These are phyloP conservation scores for Colletotrichum truncatum DNA, from an alignment of 2,329 filamentous ascomycete genomes.

Conservation along the genomic window DNA sequence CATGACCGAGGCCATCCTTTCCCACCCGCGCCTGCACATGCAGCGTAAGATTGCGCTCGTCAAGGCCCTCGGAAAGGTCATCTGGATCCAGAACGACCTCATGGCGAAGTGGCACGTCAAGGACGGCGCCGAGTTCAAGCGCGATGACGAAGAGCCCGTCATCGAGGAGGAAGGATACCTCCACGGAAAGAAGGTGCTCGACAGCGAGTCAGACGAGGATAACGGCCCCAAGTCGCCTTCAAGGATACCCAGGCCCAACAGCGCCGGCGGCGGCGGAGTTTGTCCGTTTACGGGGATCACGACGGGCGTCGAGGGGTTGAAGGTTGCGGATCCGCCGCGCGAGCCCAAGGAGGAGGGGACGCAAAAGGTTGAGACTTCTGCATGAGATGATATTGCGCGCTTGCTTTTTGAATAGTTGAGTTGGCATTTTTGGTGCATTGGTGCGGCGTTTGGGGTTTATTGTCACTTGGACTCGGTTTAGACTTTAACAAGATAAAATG, in stretches of 20 bases:
- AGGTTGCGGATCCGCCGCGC: not conserved
- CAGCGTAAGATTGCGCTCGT: slow-evolving; percentile 77
- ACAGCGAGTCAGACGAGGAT: slow-evolving; percentile 47
- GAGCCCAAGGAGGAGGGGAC: not conserved
- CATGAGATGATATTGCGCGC: too few species aligned
- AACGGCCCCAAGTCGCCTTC: slow-evolving; percentile 21
- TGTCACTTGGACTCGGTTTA: too few species aligned
- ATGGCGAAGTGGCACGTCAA: slow-evolving; percentile 85
- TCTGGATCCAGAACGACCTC: slow-evolving; percentile 90
- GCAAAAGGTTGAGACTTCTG: slow-evolving; percentile 9
- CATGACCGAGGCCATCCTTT: slow-evolving; percentile 79
- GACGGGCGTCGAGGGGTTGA: slow-evolving; percentile 10
- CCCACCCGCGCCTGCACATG: slow-evolving; percentile 72
- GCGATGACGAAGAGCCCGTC: slow-evolving; percentile 52
- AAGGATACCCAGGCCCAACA: slow-evolving; percentile 28
- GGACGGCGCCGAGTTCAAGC: slow-evolving; percentile 70
- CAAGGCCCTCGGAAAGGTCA: slow-evolving; percentile 80
- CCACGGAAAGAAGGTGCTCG: slow-evolving; percentile 68
- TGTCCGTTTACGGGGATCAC: slow-evolving; percentile 38
- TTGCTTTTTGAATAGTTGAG: too few species aligned
- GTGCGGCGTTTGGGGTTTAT: not conserved
- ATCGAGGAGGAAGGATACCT: slow-evolving; percentile 72
- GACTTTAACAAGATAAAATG: too few species aligned
- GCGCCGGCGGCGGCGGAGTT: slow-evolving; percentile 30
- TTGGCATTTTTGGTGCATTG: slow-evolving; percentile 2